Evolutionary conservation across 176 grass and related monocot species (phyloP), one percentile per base, ranked within the genome.

Genomic region (Metroxylon sagu): DNA sequence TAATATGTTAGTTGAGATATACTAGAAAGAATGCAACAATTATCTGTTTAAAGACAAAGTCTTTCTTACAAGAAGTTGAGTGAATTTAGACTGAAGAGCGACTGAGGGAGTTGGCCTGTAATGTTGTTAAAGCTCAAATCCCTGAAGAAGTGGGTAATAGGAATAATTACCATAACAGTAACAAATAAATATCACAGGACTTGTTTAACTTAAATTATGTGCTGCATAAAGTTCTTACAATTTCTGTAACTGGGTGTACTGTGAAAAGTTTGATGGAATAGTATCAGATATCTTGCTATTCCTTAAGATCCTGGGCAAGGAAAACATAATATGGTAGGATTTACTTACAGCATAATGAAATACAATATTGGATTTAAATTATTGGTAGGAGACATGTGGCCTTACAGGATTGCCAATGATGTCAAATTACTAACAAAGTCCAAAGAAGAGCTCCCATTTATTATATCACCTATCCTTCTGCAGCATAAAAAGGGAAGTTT

Each of bases 41-140:
- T 43, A 43, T 43, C 10, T 43, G 35, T 12, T 43, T 43, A 43
- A 43, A 12, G 10, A 43, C 35, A 18, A n/a, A n/a, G 70, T 28
- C 54, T 72, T 53, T 25, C 75, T 82, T 72, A 90, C 91, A 96
- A 65, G 62, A 59, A 75, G 4, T 0, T 25, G 0, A 90, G 77
- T 6, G 15, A 77, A 54, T 19, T 74, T 43, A 90, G 68, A 65
- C 18, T 87, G 54, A 82, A 74, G 53, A 90, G 75, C 7, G 80
- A 50, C 53, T 69, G 72, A 4, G 87, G 83, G 49, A 85, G 19
- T 81, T 82, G 70, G 19, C 92, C 83, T 27, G 77, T 85, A 51
- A 90, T 82, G 77, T 84, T 85, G 81, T 97, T 87, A 69, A 91
- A 91, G 66, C 91, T 96, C 71, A 95, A 81, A 81, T 95, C 90